phyloP scores from a whole-genome alignment of 1,284 basidiomycete species.

The Coniferiporia sulphurascens region DNA sequence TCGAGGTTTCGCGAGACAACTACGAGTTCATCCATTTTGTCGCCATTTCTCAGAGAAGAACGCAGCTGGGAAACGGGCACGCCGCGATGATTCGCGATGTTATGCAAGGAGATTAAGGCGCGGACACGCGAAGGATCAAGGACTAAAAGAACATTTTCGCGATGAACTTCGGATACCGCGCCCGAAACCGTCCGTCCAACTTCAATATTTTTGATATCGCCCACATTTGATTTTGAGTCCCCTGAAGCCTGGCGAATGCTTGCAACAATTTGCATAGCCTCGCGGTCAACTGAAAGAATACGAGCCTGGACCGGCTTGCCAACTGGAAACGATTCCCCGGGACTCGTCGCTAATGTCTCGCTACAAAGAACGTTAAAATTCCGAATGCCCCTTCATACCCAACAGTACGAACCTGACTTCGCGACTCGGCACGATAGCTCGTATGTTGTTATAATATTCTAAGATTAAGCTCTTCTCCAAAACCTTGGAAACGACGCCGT shows the following conservation, averaged over 20 bases:
- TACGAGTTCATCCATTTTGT: conserved; percentile 72
- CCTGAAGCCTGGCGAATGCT: conserved; percentile 83
- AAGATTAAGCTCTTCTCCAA: conserved; percentile 77
- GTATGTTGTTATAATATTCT: conserved; percentile 88
- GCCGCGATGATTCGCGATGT: conserved; percentile 79
- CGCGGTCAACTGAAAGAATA: conserved; percentile 68
- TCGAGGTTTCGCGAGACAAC: conserved; percentile 89
- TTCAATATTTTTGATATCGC: conserved; percentile 68
- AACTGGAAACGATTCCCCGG: conserved; percentile 67
- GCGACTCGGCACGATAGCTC: conserved; percentile 75
- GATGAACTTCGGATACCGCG: conserved; percentile 72
- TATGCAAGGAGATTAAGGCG: conserved; percentile 82
- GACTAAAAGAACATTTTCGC: conserved; percentile 74
- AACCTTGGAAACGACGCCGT: conserved; percentile 82
- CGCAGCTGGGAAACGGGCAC: conserved; percentile 69
- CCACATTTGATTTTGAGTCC: conserved; percentile 42
- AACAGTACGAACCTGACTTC: conserved; percentile 67
- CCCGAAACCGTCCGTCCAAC: conserved; percentile 76
- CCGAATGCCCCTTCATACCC: neutral
- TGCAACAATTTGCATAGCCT: conserved; percentile 67
- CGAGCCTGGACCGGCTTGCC: conserved; percentile 88
- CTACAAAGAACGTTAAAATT: neutral
- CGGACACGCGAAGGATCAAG: conserved; percentile 70
- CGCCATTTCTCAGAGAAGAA: conserved; percentile 62
- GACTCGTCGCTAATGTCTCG: conserved; percentile 54